These are phyloP conservation scores for Pleurotus giganteus DNA, from an alignment of 768 basidiomycete species.

Conservation along the genomic window DNA sequence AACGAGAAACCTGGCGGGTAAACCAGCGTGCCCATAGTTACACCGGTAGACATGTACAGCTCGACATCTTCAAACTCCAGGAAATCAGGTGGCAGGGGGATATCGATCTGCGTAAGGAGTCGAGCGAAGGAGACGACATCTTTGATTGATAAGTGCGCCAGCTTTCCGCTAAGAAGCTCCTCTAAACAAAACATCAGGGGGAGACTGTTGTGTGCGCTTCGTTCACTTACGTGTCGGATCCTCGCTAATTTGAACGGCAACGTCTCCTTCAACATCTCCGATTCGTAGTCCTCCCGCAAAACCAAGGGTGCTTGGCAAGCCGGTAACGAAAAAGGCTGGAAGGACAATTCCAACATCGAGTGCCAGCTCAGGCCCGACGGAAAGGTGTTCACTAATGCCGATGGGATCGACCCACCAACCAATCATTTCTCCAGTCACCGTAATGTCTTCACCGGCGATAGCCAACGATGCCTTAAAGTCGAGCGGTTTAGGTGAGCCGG, in stretches of 20 bases:
- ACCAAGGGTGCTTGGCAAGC: slow-evolving; percentile 1
- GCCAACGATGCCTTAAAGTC: slow-evolving; percentile 5
- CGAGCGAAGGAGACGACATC: slow-evolving; percentile 10
- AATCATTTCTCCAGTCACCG: slow-evolving; percentile 1
- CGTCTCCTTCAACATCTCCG: not conserved
- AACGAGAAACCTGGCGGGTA: slow-evolving; percentile 7
- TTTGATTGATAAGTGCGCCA: slow-evolving; percentile 6
- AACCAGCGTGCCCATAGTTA: slow-evolving; percentile 10
- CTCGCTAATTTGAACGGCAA: slow-evolving; percentile 11
- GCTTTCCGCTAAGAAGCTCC: slow-evolving; percentile 1
- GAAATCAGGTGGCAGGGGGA: slow-evolving; percentile 8
- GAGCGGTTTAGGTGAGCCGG: not conserved
- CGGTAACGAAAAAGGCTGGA: not conserved
- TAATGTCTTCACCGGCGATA: slow-evolving; percentile 1
- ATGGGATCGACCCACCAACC: slow-evolving; percentile 13
- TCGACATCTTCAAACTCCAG: slow-evolving; percentile 8
- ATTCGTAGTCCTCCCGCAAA: slow-evolving; percentile 8
- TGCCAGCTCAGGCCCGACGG: slow-evolving; percentile 10
- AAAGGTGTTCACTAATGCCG: slow-evolving; percentile 5
- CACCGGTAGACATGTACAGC: slow-evolving; percentile 7
- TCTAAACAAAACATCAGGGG: not conserved
- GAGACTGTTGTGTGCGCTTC: not conserved
- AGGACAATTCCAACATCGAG: slow-evolving; percentile 2
- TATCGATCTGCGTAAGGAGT: not conserved
- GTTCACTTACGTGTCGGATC: slow-evolving; percentile 8